These are phyloP conservation scores for Clonostachys rhizophaga DNA, from an alignment of 2,329 filamentous ascomycete genomes.

Conservation along the genomic window DNA sequence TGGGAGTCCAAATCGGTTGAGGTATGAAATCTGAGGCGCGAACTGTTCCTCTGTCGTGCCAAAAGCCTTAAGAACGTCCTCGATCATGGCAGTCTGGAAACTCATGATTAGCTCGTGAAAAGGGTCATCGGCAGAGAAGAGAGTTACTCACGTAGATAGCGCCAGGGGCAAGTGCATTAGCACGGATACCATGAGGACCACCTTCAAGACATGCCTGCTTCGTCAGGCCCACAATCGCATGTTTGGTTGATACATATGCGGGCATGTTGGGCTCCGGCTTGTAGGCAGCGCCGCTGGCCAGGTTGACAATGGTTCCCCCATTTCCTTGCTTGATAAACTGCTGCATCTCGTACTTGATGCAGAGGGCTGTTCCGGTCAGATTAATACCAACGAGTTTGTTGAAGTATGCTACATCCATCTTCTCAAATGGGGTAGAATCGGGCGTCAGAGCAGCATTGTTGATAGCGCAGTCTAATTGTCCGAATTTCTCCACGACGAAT, in stretches of 20 bases:
- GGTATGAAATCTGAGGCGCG: conserved; percentile 6
- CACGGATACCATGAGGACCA: conserved; percentile 14
- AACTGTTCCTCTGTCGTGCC: conserved; percentile 11
- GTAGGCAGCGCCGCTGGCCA: conserved; percentile 24
- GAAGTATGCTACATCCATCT: conserved; percentile 11
- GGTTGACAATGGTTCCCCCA: conserved; percentile 38
- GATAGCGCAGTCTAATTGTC: conserved; percentile 8
- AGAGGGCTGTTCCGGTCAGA: conserved; percentile 11
- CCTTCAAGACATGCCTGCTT: conserved; percentile 30
- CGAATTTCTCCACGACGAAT: conserved; percentile 9
- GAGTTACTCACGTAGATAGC: conserved; percentile 9
- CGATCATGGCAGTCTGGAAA: conserved; percentile 7
- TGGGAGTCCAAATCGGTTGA: conserved; percentile 1
- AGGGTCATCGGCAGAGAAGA: background rate
- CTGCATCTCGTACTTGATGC: conserved; percentile 11
- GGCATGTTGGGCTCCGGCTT: conserved; percentile 19
- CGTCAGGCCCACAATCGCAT: conserved; percentile 30
- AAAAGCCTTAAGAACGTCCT: conserved; percentile 8
- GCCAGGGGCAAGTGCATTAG: conserved; percentile 11
- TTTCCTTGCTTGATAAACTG: conserved; percentile 12
- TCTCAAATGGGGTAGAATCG: conserved; percentile 8
- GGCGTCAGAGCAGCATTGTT: conserved; percentile 10
- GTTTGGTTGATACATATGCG: conserved; percentile 23
- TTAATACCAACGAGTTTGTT: conserved; percentile 10
- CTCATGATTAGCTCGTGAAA: background rate